A percentile compares a stretch with the other conserved stretches of the same genome.
phyloP scores from a whole-genome alignment of 148 eudicot genomes.

The Talinum fruticosum region DNA sequence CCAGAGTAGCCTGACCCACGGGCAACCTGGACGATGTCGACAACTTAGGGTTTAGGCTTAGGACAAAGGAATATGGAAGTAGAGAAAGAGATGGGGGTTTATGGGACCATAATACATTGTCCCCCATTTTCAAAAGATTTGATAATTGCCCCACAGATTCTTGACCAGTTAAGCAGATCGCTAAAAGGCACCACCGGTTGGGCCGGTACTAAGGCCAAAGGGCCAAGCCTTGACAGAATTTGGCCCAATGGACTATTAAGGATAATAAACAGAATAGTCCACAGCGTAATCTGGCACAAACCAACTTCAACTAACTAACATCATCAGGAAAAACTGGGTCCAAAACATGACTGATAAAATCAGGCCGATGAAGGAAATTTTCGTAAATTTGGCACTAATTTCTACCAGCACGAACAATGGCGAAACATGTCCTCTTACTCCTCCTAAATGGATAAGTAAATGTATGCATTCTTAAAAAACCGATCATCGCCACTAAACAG shows the following conservation, averaged over 20 bases:
- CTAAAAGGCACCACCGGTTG: not conserved
- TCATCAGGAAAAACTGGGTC: too few relatives aligned
- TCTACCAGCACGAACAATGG: not conserved
- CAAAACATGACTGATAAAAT: too few relatives aligned
- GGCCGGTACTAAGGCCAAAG: not conserved
- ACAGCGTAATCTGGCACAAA: not conserved
- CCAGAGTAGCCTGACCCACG: too few relatives aligned
- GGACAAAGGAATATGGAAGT: not conserved
- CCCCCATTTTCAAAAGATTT: not conserved
- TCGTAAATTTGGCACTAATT: too few relatives aligned
- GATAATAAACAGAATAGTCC: not conserved
- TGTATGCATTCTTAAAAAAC: not conserved
- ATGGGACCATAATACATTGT: not conserved
- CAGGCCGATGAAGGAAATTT: not conserved
- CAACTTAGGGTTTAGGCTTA: too few relatives aligned
- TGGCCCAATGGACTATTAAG: not conserved
- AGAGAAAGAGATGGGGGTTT: not conserved
- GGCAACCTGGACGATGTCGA: not conserved
- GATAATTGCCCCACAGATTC: not conserved
- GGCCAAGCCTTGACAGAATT: not conserved
- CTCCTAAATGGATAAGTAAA: not conserved
- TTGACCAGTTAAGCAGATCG: not conserved
- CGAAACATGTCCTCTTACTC: not conserved
- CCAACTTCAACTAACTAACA: not conserved
- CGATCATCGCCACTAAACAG: not conserved